Conservation (phyloP, 225 moss, liverwort and hornwort species). For the Climacium dendroides region DNA sequence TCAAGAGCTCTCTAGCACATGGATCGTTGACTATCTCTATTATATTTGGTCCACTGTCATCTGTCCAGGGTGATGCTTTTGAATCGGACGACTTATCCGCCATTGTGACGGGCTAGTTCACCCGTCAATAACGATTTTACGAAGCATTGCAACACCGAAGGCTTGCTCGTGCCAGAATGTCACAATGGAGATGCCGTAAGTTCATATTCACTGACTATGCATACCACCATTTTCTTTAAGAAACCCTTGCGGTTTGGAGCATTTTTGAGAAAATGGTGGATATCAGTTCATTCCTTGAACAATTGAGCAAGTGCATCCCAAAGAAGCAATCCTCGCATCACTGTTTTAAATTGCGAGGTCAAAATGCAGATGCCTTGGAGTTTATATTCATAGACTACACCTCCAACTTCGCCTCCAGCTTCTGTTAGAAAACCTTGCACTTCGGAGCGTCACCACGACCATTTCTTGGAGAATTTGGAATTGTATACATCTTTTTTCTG, state of each 20-base stretch:
- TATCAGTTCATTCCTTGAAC: not conserved
- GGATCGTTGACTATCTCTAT: conserved; percentile 19
- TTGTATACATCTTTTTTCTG: not conserved
- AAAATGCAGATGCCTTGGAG: not conserved
- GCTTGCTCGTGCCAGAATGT: not conserved
- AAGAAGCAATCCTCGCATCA: not conserved
- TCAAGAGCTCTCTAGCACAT: conserved; percentile 16
- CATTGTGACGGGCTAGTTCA: not conserved
- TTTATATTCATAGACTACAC: not conserved
- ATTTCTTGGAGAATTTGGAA: not conserved
- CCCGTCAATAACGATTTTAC: not conserved
- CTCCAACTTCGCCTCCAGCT: not conserved
- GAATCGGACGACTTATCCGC: not conserved
- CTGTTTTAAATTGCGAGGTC: not conserved
- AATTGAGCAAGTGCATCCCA: not conserved
- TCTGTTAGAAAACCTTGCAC: not conserved
- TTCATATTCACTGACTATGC: not conserved
- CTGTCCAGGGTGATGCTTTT: conserved; percentile 19
- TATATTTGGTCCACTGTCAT: conserved; percentile 30
- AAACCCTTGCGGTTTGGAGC: not conserved
- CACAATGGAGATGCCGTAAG: not conserved
- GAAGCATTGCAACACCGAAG: not conserved
- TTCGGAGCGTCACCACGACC: not conserved
- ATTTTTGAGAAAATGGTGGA: not conserved
- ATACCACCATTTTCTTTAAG: not conserved